Evolutionary conservation across 2,329 filamentous ascomycete genomes (phyloP).

Genomic region (Penicillium griseofulvum): DNA sequence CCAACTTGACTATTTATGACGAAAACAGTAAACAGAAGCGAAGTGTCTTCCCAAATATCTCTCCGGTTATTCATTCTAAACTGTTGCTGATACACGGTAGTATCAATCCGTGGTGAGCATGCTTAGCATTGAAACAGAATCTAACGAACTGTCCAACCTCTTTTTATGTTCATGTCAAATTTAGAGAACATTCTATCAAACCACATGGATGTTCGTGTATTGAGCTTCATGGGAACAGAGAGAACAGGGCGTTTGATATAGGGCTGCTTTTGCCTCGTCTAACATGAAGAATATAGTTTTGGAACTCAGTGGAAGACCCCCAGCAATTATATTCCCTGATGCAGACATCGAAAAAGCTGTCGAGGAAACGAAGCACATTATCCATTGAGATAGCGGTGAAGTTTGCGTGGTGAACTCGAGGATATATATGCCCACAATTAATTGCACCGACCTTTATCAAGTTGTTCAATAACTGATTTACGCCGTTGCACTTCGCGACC

Average conservation of each 20-base stretch:
- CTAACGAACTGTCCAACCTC: no score
- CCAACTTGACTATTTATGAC: no score
- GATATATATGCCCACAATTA: constrained; percentile 73
- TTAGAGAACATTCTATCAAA: constrained; percentile 63
- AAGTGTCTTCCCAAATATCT: no score
- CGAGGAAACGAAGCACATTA: constrained; percentile 58
- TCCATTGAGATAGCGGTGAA: constrained; percentile 58
- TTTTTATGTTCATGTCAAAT: no score
- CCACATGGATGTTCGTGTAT: constrained; percentile 62
- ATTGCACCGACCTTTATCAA: constrained; percentile 64
- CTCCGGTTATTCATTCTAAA: no score
- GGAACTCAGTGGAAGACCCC: constrained; percentile 63
- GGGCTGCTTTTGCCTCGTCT: constrained; percentile 58
- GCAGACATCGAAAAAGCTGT: constrained; percentile 64
- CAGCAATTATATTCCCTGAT: constrained; percentile 60
- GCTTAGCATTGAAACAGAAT: no score
- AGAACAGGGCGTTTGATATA: constrained; percentile 59
- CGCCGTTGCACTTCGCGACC: background rate
- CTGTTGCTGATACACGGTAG: no score
- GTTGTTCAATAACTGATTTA: constrained; percentile 41
- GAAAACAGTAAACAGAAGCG: no score
- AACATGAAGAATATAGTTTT: constrained; percentile 65
- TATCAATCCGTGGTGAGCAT: no score
- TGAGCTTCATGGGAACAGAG: constrained; percentile 62
- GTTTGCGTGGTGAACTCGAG: constrained; percentile 60